Conservation (phyloP, 164 flowering plant species). For the Protea cynaroides region DNA sequence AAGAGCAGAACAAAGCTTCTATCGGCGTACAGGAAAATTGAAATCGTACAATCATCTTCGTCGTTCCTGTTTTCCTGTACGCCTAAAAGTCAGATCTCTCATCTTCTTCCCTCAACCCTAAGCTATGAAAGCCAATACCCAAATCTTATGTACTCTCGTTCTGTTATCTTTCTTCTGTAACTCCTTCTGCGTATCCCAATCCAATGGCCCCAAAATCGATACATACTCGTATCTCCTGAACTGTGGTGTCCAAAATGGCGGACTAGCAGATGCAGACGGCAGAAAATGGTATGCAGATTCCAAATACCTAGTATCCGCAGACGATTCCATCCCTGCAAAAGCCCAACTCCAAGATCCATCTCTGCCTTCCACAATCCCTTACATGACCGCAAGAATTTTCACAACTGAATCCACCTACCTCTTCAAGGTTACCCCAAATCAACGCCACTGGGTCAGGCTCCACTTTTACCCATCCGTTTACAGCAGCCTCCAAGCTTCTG, state of each 20-base stretch:
- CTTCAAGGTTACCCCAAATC: slow-evolving; percentile 24
- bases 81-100: neutral
- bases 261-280: slow-evolving; percentile 35
- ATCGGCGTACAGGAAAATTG: slow-evolving; percentile 23
- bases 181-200: neutral
- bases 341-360: slow-evolving; percentile 61
- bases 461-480: slow-evolving; percentile 75
- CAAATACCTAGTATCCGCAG: slow-evolving; percentile 25
- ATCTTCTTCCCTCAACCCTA: no score
- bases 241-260: slow-evolving; percentile 38
- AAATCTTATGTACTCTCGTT: slow-evolving; percentile 19
- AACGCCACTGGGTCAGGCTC: slow-evolving; percentile 44
- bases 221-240: slow-evolving; percentile 20
- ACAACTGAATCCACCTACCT: slow-evolving; percentile 32
- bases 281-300: slow-evolving; percentile 46
- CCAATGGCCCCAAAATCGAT: slow-evolving; percentile 3
- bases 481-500: slow-evolving; percentile 21
- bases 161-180: slow-evolving; percentile 9
- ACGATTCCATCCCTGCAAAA: slow-evolving; percentile 16
- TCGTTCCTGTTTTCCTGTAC: slow-evolving; percentile 14
- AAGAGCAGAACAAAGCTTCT: slow-evolving; percentile 8
- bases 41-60: neutral
- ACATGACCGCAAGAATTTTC: slow-evolving; percentile 62
- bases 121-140: slow-evolving; percentile 27
- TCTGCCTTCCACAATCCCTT: slow-evolving; percentile 55